Percentiles rank a stretch among this genome's conserved stretches.
These are phyloP conservation scores for Hyphopichia pseudoburtonii DNA, from an alignment of 1,139 yeast species.

Conservation along the genomic window DNA sequence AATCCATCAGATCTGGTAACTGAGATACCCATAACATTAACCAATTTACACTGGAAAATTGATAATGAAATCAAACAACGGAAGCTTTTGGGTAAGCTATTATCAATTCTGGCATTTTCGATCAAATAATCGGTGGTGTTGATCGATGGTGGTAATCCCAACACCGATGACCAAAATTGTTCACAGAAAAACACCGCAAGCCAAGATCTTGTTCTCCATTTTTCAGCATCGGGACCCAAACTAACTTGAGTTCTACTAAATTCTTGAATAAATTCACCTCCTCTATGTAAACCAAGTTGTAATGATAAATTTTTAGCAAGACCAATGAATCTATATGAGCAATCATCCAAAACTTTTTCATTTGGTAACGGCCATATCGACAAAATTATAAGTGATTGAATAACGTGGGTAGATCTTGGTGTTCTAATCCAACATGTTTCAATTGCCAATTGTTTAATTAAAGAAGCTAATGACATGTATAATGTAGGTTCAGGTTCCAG, in stretches of 20 bases:
- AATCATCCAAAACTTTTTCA: slow-evolving; percentile 88
- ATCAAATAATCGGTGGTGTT: slow-evolving; percentile 76
- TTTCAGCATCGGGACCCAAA: slow-evolving; percentile 82
- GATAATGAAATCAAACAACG: slow-evolving; percentile 72
- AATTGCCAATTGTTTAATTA: slow-evolving; percentile 84
- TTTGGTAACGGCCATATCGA: slow-evolving; percentile 94
- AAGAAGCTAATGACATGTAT: slow-evolving; percentile 71
- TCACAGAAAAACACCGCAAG: slow-evolving; percentile 83
- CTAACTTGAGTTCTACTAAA: slow-evolving; percentile 88
- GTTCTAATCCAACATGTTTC: slow-evolving; percentile 94
- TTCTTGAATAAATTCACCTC: slow-evolving; percentile 82
- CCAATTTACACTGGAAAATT: slow-evolving; percentile 81
- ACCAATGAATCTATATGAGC: slow-evolving; percentile 85
- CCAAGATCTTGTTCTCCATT: slow-evolving; percentile 96
- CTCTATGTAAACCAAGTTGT: slow-evolving; percentile 91
- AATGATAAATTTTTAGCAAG: slow-evolving; percentile 81
- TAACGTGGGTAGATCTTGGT: slow-evolving; percentile 90
- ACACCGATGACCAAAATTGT: slow-evolving; percentile 85
- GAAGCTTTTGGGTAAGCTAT: slow-evolving; percentile 66
- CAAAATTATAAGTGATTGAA: slow-evolving; percentile 80
- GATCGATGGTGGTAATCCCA: slow-evolving; percentile 86
- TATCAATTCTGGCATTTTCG: slow-evolving; percentile 75
- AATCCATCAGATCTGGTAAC: slow-evolving; percentile 90
- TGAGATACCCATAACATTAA: slow-evolving; percentile 84
- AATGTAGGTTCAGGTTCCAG: slow-evolving; percentile 86